Percentiles rank a stretch among this genome's conserved stretches.
Conservation (phyloP, 2,329 filamentous ascomycete species). For the Fusarium nematophilum region DNA sequence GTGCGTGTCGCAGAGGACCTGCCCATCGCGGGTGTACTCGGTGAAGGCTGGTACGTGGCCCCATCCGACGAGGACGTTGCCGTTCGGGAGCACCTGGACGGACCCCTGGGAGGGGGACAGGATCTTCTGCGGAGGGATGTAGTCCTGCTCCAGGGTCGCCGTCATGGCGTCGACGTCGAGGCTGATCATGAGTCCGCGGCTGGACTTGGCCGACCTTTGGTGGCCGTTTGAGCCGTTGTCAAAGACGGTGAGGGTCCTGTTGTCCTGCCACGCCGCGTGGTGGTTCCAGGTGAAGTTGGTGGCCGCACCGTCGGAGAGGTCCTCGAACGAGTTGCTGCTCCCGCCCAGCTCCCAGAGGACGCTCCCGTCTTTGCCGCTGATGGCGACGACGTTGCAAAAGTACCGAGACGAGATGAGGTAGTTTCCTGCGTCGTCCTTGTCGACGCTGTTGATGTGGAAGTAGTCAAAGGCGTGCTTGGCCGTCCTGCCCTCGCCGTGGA, state of each 20-base stretch:
- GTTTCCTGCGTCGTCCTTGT: conserved; percentile 61
- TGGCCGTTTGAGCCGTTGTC: conserved; percentile 44
- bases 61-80: conserved; percentile 68
- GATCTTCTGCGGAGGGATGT: conserved; percentile 58
- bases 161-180: conserved; percentile 38
- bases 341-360: conserved; percentile 67
- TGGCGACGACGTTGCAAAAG: conserved; percentile 57
- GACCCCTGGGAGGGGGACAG: conserved; percentile 52
- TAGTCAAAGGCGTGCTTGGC: conserved; percentile 59
- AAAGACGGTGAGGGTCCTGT: conserved; percentile 60
- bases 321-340: conserved; percentile 52
- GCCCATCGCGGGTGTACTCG: conserved; percentile 60
- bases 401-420: conserved; percentile 67
- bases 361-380: conserved; percentile 59
- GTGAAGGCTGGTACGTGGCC: conserved; percentile 61
- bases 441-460: conserved; percentile 68
- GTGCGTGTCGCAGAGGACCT: conserved; percentile 64
- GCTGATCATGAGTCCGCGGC: conserved; percentile 41
- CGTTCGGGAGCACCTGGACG: conserved; percentile 65
- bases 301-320: conserved; percentile 47
- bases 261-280: conserved; percentile 62
- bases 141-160: conserved; percentile 55
- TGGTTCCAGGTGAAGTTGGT: conserved; percentile 62
- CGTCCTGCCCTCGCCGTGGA: conserved; percentile 39
- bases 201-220: conserved; percentile 25